These are phyloP conservation scores for Xylaria sp. DNA, from an alignment of 2,329 filamentous ascomycete genomes.

Conservation along the genomic window DNA sequence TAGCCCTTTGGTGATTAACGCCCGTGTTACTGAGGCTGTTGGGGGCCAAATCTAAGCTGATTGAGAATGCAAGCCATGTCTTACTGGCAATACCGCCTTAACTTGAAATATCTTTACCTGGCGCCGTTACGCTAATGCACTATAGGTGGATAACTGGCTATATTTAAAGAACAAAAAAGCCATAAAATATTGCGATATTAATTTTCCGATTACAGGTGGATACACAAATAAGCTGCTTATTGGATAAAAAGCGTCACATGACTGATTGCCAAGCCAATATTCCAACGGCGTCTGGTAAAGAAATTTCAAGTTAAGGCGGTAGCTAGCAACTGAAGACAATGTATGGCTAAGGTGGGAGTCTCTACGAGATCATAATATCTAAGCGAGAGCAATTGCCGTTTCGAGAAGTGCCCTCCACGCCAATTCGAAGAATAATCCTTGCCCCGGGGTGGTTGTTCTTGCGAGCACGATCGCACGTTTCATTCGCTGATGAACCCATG, in stretches of 20 bases:
- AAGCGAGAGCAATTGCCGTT: constrained; percentile 15
- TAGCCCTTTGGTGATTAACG: not conserved
- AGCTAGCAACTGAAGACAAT: not conserved
- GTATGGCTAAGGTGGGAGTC: not conserved
- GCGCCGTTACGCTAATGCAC: too few species aligned
- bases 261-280: too few species aligned
- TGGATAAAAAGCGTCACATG: too few species aligned
- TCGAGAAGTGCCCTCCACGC: constrained; percentile 12
- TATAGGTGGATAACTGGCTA: too few species aligned
- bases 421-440: constrained; percentile 19
- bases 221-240: too few species aligned
- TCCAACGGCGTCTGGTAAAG: too few species aligned
- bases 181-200: too few species aligned
- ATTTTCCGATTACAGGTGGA: too few species aligned
- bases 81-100: too few species aligned
- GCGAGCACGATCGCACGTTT: constrained; percentile 1
- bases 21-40: not conserved
- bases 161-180: too few species aligned
- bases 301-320: too few species aligned
- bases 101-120: too few species aligned
- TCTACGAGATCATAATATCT: not conserved
- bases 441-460: constrained; percentile 19
- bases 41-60: constrained; percentile 17
- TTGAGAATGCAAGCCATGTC: not conserved
- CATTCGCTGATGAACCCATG: constrained; percentile 26